phyloP scores from a whole-genome alignment of 179 eudicot species.

The Heliamphora pulchella region DNA sequence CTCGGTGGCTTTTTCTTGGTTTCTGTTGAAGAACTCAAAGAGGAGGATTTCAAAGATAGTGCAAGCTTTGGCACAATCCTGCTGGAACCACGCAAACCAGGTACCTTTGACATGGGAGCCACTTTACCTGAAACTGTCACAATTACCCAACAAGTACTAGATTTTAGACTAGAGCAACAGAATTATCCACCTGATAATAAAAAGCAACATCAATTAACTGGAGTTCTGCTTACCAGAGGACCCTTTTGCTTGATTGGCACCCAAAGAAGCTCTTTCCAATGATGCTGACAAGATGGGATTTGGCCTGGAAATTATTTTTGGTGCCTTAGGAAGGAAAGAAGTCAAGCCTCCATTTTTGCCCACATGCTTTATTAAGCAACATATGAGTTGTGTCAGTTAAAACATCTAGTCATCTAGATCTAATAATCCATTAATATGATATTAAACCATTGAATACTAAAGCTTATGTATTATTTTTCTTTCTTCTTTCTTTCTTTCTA shows the following conservation, averaged over 20 bases:
- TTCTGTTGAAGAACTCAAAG: slow-evolving; percentile 31
- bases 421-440: neutral
- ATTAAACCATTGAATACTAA: neutral
- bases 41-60: slow-evolving; percentile 27
- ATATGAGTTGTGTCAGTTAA: slow-evolving; percentile 22
- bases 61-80: slow-evolving; percentile 36
- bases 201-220: neutral
- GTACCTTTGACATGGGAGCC: slow-evolving; percentile 24
- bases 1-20: slow-evolving; percentile 29
- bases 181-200: slow-evolving; percentile 1
- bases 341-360: slow-evolving; percentile 32
- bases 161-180: neutral
- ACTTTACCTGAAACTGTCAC: slow-evolving; percentile 35
- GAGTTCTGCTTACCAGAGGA: slow-evolving; percentile 16
- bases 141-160: slow-evolving; percentile 13
- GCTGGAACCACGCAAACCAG: slow-evolving; percentile 30
- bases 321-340: slow-evolving; percentile 32
- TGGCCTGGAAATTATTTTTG: slow-evolving; percentile 29
- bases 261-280: slow-evolving; percentile 44
- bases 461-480: neutral
- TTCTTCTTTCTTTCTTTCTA: neutral
- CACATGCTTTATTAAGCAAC: slow-evolving; percentile 28
- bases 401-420: neutral
- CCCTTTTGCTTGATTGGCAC: slow-evolving; percentile 33
- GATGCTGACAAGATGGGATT: slow-evolving; percentile 25